Conservation (phyloP, 1,284 basidiomycete species). For the Cryptococcus sp. region DNA sequence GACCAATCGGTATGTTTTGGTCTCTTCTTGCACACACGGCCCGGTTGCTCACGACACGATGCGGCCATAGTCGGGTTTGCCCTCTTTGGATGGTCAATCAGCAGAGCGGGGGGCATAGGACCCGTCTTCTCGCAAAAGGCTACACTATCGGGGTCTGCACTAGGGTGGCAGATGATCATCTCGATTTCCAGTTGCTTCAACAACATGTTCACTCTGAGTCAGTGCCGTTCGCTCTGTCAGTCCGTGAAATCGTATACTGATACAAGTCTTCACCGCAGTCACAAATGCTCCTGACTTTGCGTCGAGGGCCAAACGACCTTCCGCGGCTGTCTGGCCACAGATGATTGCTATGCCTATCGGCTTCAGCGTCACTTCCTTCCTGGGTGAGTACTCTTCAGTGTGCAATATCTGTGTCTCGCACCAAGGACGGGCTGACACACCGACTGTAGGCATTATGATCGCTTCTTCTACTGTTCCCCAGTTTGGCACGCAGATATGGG, state of each 20-base stretch:
- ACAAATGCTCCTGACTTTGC: slow-evolving; percentile 73
- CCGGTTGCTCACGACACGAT: too few species aligned
- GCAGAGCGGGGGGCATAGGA: slow-evolving; percentile 75
- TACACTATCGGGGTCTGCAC: slow-evolving; percentile 65
- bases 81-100: slow-evolving; percentile 79
- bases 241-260: slow-evolving; percentile 11
- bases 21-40: too few species aligned
- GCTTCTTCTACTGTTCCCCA: slow-evolving; percentile 74
- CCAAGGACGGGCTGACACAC: too few species aligned
- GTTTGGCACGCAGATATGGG: slow-evolving; percentile 77
- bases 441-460: slow-evolving; percentile 62
- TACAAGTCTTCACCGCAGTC: slow-evolving; percentile 20
- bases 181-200: slow-evolving; percentile 76
- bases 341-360: slow-evolving; percentile 70
- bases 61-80: slow-evolving; percentile 62
- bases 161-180: slow-evolving; percentile 77
- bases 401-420: too few species aligned
- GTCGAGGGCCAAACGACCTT: slow-evolving; percentile 67
- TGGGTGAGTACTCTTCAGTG: slow-evolving; percentile 55
- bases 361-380: slow-evolving; percentile 75
- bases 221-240: slow-evolving; percentile 53
- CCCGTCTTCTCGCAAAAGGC: slow-evolving; percentile 72
- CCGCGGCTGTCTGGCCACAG: slow-evolving; percentile 71
- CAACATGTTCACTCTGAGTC: slow-evolving; percentile 74
- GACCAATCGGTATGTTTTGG: slow-evolving; percentile 45